Base-by-base conservation (phyloP, 768 basidiomycete species). In the Sistotremastrum niveocremeum region DNA sequence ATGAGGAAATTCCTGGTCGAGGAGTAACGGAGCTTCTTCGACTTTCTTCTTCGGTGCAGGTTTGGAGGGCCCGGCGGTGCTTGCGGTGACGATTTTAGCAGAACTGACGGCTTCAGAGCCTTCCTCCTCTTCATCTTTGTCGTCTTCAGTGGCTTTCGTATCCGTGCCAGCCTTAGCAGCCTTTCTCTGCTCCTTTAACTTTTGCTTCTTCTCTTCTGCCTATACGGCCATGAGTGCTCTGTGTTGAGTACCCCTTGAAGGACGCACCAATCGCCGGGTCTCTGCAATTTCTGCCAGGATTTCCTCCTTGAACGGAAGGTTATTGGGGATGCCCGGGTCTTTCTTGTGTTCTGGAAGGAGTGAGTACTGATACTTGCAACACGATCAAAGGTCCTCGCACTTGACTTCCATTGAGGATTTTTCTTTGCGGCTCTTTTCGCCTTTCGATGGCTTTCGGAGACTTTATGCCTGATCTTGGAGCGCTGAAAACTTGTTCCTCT, bases 291-390 rank as follows among this genome's bases (percentile, higher is more conserved):
- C 91, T 4, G 89, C 91, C 31, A 97, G 68, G 51, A 97, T 83
- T 62, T 89, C 81, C 56, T 93, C 91, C 64, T 94, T 97, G 72
- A 81, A 91, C 4, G 88, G 90, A 65, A 90, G 90, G 49, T 78
- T 80, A 63, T 84, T 93, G 5, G 91, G 91, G 52, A 95, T 90
- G 39, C 91, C 91, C 32, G 85, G 88, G 61, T 97, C 91, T 61
- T 88, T 91, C 56, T 76, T 72, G 50, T 80, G 76, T 62, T 84
- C 84, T 85, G 46, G 37, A 8, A 31, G 45, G 39, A 42, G 30
- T 29, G 36, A 39, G 37, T 43, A 42, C 56, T 6, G 46, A 32
- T 35, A 31, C 47, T 32, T 10, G 30, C 31, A 6, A 39, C 20
- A 42, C 2, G 33, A 39, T 9, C 49, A 49, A 40, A 37, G 45